phyloP scores from a whole-genome alignment of 805 yeast genomes.

The Kodamaea neixiangensis region DNA sequence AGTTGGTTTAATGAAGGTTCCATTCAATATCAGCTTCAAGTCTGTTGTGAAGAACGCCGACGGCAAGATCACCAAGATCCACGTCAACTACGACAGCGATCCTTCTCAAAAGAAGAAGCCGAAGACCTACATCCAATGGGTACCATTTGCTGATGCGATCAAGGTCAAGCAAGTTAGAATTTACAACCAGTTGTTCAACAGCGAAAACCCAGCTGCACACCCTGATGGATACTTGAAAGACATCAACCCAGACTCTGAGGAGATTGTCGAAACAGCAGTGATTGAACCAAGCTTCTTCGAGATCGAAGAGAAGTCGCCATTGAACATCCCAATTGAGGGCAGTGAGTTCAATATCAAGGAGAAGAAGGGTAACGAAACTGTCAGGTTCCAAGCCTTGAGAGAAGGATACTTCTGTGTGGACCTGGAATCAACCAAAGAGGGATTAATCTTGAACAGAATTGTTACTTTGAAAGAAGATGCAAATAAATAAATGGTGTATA shows the following conservation, averaged over 20 bases:
- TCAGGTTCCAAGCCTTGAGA: slow-evolving; percentile 96
- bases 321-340: slow-evolving; percentile 60
- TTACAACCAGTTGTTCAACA: slow-evolving; percentile 82
- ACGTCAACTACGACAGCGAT: slow-evolving; percentile 78
- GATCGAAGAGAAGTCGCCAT: slow-evolving; percentile 69
- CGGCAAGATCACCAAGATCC: slow-evolving; percentile 69
- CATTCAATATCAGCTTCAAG: slow-evolving; percentile 73
- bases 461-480: slow-evolving; percentile 78
- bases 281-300: slow-evolving; percentile 76
- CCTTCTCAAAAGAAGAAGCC: slow-evolving; percentile 70
- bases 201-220: slow-evolving; percentile 86
- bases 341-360: slow-evolving; percentile 75
- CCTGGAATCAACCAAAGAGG: slow-evolving; percentile 63
- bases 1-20: slow-evolving; percentile 92
- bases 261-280: slow-evolving; percentile 61
- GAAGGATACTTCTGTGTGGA: slow-evolving; percentile 95
- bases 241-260: slow-evolving; percentile 78
- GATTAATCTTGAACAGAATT: slow-evolving; percentile 80
- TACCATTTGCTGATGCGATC: slow-evolving; percentile 66
- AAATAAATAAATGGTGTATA: slow-evolving; percentile 2
- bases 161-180: slow-evolving; percentile 75
- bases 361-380: slow-evolving; percentile 65
- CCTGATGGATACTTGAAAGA: slow-evolving; percentile 90
- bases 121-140: slow-evolving; percentile 97
- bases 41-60: slow-evolving; percentile 60